Evolutionary conservation across 495 filamentous ascomycete species (phyloP).

Genomic region (Delitschia confertaspora): DNA sequence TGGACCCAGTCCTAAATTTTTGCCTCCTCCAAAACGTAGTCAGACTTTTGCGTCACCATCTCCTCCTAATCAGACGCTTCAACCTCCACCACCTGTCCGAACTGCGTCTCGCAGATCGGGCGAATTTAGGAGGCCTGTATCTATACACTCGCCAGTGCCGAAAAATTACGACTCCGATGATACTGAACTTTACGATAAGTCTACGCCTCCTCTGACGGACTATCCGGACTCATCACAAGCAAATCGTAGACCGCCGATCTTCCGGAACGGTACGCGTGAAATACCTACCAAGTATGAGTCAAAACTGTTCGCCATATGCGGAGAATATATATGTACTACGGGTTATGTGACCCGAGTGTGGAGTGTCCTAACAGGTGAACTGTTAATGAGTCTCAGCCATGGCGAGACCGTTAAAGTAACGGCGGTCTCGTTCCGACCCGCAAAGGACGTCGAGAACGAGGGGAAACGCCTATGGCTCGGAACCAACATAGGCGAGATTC

Average conservation of each 20-base stretch:
- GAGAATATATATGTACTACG: conserved; percentile 75
- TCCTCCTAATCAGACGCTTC: neutral
- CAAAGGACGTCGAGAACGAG: conserved; percentile 62
- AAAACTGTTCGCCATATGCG: conserved; percentile 75
- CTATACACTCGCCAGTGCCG: neutral
- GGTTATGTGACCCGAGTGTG: conserved; percentile 79
- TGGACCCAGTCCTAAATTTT: conserved; percentile 16
- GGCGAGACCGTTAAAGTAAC: conserved; percentile 69
- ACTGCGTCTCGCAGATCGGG: conserved; percentile 16
- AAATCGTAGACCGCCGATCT: conserved; percentile 72
- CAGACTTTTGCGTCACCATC: conserved; percentile 13
- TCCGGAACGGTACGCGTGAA: conserved; percentile 57
- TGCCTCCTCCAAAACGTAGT: conserved; percentile 24
- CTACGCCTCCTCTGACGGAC: conserved; percentile 37
- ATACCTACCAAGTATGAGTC: conserved; percentile 82
- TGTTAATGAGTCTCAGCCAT: conserved; percentile 70
- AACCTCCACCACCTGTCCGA: conserved; percentile 7
- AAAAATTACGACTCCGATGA: conserved; percentile 29
- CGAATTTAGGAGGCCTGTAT: conserved; percentile 17
- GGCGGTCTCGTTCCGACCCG: conserved; percentile 77
- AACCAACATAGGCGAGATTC: conserved; percentile 73
- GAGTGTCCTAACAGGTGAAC: conserved; percentile 72
- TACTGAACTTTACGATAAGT: conserved; percentile 16
- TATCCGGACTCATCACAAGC: conserved; percentile 80
- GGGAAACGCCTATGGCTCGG: conserved; percentile 85